phyloP scores from a whole-genome alignment of 352 stramenopile genomes.

The Phytophthora meadii region DNA sequence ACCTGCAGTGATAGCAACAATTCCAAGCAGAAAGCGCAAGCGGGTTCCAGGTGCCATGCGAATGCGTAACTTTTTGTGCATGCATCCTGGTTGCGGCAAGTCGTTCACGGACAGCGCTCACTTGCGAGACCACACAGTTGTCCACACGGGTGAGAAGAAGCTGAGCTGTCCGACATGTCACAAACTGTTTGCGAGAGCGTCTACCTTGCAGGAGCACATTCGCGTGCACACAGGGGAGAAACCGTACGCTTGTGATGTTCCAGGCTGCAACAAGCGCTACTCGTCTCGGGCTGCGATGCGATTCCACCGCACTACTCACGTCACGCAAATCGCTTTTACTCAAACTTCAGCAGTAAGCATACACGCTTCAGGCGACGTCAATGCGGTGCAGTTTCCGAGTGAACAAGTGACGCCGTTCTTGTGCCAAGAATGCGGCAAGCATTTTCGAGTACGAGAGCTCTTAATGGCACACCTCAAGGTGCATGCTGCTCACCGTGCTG shows the following conservation, averaged over 20 bases:
- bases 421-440: slow-evolving; percentile 39
- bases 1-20: slow-evolving; percentile 5
- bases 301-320: slow-evolving; percentile 57
- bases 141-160: slow-evolving; percentile 78
- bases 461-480: slow-evolving; percentile 38
- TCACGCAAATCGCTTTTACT: slow-evolving; percentile 9
- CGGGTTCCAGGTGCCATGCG: slow-evolving; percentile 45
- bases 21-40: slow-evolving; percentile 49
- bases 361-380: background rate
- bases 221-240: slow-evolving; percentile 81
- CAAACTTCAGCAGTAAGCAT: slow-evolving; percentile 3
- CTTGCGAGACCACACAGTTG: slow-evolving; percentile 71
- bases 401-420: slow-evolving; percentile 14
- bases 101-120: slow-evolving; percentile 77
- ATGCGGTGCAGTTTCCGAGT: slow-evolving; percentile 2
- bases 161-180: slow-evolving; percentile 53
- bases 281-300: slow-evolving; percentile 68
- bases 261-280: slow-evolving; percentile 69
- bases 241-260: slow-evolving; percentile 61
- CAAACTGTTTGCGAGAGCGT: slow-evolving; percentile 60
- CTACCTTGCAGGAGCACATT: slow-evolving; percentile 68
- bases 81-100: slow-evolving; percentile 72
- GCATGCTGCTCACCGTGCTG: slow-evolving; percentile 22
- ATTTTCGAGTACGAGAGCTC: slow-evolving; percentile 39
- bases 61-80: slow-evolving; percentile 75